These are phyloP conservation scores for Cordyceps cicadae DNA, from an alignment of 2,329 filamentous ascomycete genomes.

Conservation along the genomic window DNA sequence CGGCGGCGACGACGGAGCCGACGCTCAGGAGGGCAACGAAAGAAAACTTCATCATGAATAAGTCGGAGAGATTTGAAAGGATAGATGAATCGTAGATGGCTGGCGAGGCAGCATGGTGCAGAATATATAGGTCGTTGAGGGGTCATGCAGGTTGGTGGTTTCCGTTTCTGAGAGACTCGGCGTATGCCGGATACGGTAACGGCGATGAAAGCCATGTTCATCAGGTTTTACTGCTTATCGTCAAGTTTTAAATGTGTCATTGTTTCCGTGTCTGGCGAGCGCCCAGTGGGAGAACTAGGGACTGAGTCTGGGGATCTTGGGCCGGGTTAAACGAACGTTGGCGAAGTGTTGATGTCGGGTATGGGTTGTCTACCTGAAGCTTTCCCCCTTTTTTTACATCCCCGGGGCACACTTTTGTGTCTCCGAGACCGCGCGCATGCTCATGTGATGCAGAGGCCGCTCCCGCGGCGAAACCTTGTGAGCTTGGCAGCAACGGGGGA, in stretches of 20 bases:
- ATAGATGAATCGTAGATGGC: background rate
- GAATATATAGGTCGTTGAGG: background rate
- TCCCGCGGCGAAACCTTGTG: too few relatives aligned
- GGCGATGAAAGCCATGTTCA: background rate
- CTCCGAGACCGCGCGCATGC: too few relatives aligned
- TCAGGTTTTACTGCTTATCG: background rate
- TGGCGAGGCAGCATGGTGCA: background rate
- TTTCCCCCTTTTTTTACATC: too few relatives aligned
- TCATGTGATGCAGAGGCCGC: too few relatives aligned
- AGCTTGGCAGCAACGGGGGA: too few relatives aligned
- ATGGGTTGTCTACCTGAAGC: too few relatives aligned
- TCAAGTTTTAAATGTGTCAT: conserved; percentile 1
- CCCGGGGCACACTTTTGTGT: too few relatives aligned
- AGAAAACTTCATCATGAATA: background rate
- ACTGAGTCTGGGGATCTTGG: background rate
- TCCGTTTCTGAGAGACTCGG: background rate
- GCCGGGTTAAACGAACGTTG: background rate
- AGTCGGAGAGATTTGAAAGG: background rate
- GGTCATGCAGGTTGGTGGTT: background rate
- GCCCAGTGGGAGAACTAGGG: background rate
- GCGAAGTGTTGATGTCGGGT: background rate
- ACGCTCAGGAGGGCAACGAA: conserved; percentile 2
- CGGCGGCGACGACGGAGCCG: background rate
- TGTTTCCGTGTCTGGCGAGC: background rate
- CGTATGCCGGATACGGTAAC: background rate